These are phyloP conservation scores for Gymnopilus junonius DNA, from an alignment of 768 basidiomycete genomes.

Conservation along the genomic window DNA sequence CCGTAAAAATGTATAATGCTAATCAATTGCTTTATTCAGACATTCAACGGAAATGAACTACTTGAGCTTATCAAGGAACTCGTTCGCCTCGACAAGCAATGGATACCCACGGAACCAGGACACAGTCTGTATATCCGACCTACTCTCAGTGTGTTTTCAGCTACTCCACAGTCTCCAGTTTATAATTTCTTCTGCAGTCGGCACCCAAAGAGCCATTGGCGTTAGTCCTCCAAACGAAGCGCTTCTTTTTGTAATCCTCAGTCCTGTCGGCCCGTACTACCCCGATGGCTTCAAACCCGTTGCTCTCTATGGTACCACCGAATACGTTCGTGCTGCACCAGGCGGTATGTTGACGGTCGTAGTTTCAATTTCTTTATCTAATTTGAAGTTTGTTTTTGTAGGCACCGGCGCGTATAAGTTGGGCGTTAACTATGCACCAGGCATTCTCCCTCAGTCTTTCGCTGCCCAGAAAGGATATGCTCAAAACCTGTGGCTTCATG, in stretches of 20 bases:
- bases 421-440: constrained; percentile 88
- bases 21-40: constrained; percentile 41
- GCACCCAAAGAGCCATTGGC: constrained; percentile 71
- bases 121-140: constrained; percentile 93
- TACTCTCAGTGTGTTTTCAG: constrained; percentile 55
- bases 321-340: constrained; percentile 83
- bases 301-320: constrained; percentile 83
- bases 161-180: not conserved
- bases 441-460: constrained; percentile 81
- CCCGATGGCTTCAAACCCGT: constrained; percentile 90
- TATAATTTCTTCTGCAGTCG: constrained; percentile 54
- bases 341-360: constrained; percentile 64
- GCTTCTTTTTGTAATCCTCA: constrained; percentile 83
- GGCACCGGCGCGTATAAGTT: constrained; percentile 89
- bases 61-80: constrained; percentile 86
- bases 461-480: constrained; percentile 80
- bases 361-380: not conserved
- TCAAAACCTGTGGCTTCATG: constrained; percentile 91
- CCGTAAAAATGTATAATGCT: not conserved
- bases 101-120: constrained; percentile 89
- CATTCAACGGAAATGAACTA: constrained; percentile 77
- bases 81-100: constrained; percentile 80
- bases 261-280: constrained; percentile 87
- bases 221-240: constrained; percentile 81
- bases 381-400: constrained; percentile 25